A percentile compares a stretch with the other conserved stretches of the same genome.
phyloP scores from a whole-genome alignment of 345 rosid genomes.

The Heritiera fomes region DNA sequence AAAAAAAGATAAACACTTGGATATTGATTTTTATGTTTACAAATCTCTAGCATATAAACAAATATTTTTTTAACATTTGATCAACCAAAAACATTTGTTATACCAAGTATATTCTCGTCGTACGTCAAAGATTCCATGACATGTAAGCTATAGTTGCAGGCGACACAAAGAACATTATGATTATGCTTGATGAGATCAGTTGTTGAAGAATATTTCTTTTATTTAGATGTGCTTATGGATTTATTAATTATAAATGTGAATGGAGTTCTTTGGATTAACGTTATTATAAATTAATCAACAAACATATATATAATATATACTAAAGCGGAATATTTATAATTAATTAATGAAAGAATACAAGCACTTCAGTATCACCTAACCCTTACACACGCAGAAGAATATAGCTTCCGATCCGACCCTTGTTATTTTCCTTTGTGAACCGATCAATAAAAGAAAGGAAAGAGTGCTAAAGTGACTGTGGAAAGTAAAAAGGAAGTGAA shows the following conservation, averaged over 20 bases:
- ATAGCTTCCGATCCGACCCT: background rate
- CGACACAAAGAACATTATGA: background rate
- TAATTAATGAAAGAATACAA: background rate
- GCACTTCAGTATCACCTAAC: too few relatives aligned
- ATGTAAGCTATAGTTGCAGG: background rate
- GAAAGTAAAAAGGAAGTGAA: background rate
- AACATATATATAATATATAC: too few relatives aligned
- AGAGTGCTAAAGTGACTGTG: background rate
- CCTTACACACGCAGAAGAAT: background rate
- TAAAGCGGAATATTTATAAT: background rate
- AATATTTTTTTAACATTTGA: background rate
- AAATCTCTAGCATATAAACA: background rate
- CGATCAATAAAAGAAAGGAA: background rate
- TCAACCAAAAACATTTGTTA: background rate
- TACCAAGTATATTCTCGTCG: background rate
- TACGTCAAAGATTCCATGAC: constrained; percentile 1
- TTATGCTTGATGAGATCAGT: too few relatives aligned
- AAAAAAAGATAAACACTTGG: background rate
- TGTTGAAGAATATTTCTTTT: too few relatives aligned
- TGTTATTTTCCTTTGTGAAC: background rate
- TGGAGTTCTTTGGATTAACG: too few relatives aligned
- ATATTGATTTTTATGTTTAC: background rate
- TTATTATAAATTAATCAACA: too few relatives aligned
- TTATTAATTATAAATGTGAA: too few relatives aligned
- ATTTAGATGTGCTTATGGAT: too few relatives aligned